A percentile compares a stretch with the other conserved stretches of the same genome.
Evolutionary conservation across 2,329 filamentous ascomycete species (phyloP).

Genomic region (Scedosporium dehoogii): DNA sequence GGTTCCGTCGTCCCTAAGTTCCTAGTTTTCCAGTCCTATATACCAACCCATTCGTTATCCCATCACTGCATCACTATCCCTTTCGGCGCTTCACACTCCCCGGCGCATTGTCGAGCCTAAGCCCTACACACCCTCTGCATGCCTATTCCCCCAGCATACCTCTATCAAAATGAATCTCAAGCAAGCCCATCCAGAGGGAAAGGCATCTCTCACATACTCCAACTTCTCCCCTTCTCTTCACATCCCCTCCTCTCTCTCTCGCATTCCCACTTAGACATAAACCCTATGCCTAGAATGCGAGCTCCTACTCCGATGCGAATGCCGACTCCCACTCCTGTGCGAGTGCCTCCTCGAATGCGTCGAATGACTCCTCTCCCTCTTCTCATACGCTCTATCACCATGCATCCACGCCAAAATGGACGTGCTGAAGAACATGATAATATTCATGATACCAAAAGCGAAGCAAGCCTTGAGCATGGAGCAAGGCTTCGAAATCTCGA

Average conservation of each 20-base stretch:
- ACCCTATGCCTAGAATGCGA: constrained; percentile 13
- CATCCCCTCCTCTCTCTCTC: not conserved
- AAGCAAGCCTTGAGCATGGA: constrained; percentile 87
- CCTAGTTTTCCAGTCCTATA: not conserved
- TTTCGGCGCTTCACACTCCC: too few species aligned
- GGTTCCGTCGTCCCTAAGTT: not conserved
- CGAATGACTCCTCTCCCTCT: constrained; percentile 28
- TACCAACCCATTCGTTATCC: not conserved
- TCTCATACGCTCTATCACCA: constrained; percentile 34
- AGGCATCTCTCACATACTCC: not conserved
- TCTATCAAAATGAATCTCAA: too few species aligned
- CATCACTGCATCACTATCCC: not conserved
- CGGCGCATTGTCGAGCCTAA: too few species aligned
- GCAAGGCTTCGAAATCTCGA: constrained; percentile 64
- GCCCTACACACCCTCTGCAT: too few species aligned
- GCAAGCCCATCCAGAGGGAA: not conserved
- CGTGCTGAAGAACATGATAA: constrained; percentile 70
- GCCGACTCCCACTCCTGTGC: constrained; percentile 20
- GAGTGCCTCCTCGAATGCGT: constrained; percentile 35
- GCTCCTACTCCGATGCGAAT: constrained; percentile 19
- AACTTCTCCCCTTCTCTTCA: not conserved
- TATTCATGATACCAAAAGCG: constrained; percentile 84
- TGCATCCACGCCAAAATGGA: constrained; percentile 56
- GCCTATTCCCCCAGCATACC: too few species aligned
- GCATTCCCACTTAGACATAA: constrained; percentile 10